Base-by-base conservation (phyloP, 1,284 basidiomycete species). In the Irpex sp. region DNA sequence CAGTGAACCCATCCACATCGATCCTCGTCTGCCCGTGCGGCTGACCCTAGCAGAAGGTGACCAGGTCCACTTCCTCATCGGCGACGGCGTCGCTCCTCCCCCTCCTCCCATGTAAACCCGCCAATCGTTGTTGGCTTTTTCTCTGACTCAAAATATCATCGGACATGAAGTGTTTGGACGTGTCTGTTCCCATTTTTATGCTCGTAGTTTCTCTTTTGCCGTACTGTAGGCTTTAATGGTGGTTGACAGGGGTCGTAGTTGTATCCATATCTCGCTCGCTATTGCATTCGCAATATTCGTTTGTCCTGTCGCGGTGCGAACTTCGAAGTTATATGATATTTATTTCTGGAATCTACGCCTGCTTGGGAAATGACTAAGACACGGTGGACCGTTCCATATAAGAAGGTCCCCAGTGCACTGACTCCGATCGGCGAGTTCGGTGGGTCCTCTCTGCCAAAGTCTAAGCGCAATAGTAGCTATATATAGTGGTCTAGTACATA, bases 21-120 rank as follows among this genome's bases (percentile, higher is more conserved):
- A 91, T 68, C 87, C 88, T 35, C 82, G 89, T 56, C 73, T 91
- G 37, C 86, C 88, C 19, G 88, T 91, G 61, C 77, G 86, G 61
- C 81, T 91, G 45, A 89, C 87, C 16, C 78, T 91, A 55, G 88
- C 88, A 16, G 88, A 91, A 68, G 88, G 88, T 28, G 88, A 91
- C 69, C 85, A 88, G 65, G 88, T 91, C 21, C 88, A 91, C 71
- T 91, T 90, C 68, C 85, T 85, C 49, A 84, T 90, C 59, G 88
- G 86, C 21, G 88, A 90, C 69, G 74, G 84, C 28, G 69, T 54
- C 28, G 52, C 52, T 14, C 28, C 39, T 28, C 28, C 28, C 28
- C 28, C 52, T 28, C 52, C 52, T 36, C 52, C 52, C 10, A 54
- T 54, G 52, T 54, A 54, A 21, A 21, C 28, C 57, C 81, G 60